Percentiles rank a stretch among this genome's conserved stretches.
Conservation (phyloP, 2,329 filamentous ascomycete genomes). For the Septoria petroselini region DNA sequence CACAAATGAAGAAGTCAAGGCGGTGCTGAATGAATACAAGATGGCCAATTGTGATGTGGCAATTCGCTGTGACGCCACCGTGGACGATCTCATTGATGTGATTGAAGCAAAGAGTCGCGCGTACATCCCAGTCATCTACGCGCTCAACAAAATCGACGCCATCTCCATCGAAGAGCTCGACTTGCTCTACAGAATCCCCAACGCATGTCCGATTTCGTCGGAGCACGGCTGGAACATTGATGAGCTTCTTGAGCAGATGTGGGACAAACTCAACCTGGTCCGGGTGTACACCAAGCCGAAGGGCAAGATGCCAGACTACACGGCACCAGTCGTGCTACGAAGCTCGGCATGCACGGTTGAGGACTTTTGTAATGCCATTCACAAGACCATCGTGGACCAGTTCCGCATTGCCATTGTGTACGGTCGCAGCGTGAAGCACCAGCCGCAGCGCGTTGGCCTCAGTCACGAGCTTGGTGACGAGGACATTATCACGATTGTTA, state of each 20-base stretch:
- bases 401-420: constrained; percentile 97
- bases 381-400: constrained; percentile 91
- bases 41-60: constrained; percentile 97
- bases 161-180: constrained; percentile 98
- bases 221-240: constrained; percentile 96
- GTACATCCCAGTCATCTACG: constrained; percentile 99
- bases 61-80: constrained; percentile 94
- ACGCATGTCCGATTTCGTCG: constrained; percentile 94
- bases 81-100: constrained; percentile 95
- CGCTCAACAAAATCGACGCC: constrained; percentile 97
- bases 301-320: constrained; percentile 89
- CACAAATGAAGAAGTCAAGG: constrained; percentile 93
- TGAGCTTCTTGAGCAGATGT: constrained; percentile 95
- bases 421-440: constrained; percentile 96
- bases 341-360: constrained; percentile 82
- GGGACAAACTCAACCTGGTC: constrained; percentile 89
- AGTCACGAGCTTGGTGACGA: constrained; percentile 90
- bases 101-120: constrained; percentile 90
- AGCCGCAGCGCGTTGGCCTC: constrained; percentile 91
- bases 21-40: constrained; percentile 94
- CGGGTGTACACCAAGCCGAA: constrained; percentile 98
- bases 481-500: constrained; percentile 65
- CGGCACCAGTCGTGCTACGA: constrained; percentile 82
- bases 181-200: constrained; percentile 91
- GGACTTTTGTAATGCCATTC: constrained; percentile 97